Base-by-base conservation (phyloP, 164 flowering plant species). In the Dillenia turbinata region DNA sequence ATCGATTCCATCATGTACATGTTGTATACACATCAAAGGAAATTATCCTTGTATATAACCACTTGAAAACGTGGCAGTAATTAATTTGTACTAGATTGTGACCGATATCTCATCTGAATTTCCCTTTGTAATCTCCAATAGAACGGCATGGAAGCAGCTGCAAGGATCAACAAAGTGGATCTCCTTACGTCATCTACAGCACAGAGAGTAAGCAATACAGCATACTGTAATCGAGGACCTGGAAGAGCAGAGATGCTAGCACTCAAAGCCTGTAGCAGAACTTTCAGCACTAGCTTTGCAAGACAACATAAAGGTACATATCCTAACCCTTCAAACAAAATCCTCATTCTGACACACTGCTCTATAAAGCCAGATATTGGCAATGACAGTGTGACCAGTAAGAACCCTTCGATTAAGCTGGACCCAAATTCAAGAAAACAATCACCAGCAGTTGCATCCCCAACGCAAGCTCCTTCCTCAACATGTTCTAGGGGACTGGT, bases 401-500 rank as follows among this genome's bases (percentile, higher is more conserved):
- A 68, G 49, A 64, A 65, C 47, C 63, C 79, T 12, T 44, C 63
- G 8, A 10, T 49, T 33, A 67, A 57, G 7, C 46, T 61, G 9
- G 44, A 33, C 57, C 55, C 75, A 10, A 48, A 54, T 46, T 54
- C 83, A 12, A 61, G 51, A 12, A 15, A 56, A 47, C 62, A 66
- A 46, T 50, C 63, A 16, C 47, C 56, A 47, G 49, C 69, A 19
- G 33, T 14, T 24, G 59, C 76, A 52, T 17, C 55, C 55, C 57
- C 76, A 57, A 59, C 46, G 48, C 61, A 71, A 40, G 11, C 71
- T 47, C 48, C 69, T 44, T 56, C 76, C 9, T 66, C 80, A 51
- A 63, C 75, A 0, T 61, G 50, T 60, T 74, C 81, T 4, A 75
- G 72, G 44, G 96, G 96, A 7, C 72, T 86, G 77, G 86, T 92